Conservation (phyloP, 1,284 basidiomycete genomes). For the Lignosus rhinocerotis region DNA sequence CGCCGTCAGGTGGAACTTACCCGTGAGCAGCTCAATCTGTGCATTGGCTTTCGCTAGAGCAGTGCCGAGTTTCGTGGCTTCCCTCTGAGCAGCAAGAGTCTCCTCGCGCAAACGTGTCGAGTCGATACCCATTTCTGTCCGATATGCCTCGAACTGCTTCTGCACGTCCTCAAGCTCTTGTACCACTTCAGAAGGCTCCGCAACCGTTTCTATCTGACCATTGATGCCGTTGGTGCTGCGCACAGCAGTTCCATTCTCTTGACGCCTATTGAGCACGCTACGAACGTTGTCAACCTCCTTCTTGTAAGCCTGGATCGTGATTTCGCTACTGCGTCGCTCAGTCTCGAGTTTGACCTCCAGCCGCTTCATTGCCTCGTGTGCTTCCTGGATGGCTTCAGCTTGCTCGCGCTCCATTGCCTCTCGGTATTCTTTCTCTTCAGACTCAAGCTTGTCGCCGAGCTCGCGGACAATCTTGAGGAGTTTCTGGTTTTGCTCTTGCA, state of each 20-base stretch:
- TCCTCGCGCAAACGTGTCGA: conserved; percentile 72
- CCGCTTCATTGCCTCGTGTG: conserved; percentile 82
- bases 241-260: conserved; percentile 19
- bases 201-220: conserved; percentile 26
- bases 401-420: conserved; percentile 71
- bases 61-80: conserved; percentile 65
- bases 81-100: conserved; percentile 60
- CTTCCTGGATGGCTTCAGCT: conserved; percentile 81
- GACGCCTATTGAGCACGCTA: conserved; percentile 61
- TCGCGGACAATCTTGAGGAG: conserved; percentile 84
- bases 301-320: conserved; percentile 74
- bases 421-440: conserved; percentile 69
- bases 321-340: conserved; percentile 68
- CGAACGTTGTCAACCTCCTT: conserved; percentile 90
- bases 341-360: conserved; percentile 75
- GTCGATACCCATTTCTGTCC: conserved; percentile 78
- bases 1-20: conserved; percentile 39
- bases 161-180: conserved; percentile 73
- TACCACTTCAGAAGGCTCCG: conserved; percentile 35
- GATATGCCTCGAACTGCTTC: conserved; percentile 75
- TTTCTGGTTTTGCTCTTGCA: conserved; percentile 91
- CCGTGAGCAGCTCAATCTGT: conserved; percentile 71
- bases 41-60: conserved; percentile 81
- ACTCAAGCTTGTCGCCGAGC: conserved; percentile 77
- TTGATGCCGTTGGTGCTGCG: conserved; percentile 36